Conservation (phyloP, 192 early-diverging fungal species). For the Coemansia javaensis region DNA sequence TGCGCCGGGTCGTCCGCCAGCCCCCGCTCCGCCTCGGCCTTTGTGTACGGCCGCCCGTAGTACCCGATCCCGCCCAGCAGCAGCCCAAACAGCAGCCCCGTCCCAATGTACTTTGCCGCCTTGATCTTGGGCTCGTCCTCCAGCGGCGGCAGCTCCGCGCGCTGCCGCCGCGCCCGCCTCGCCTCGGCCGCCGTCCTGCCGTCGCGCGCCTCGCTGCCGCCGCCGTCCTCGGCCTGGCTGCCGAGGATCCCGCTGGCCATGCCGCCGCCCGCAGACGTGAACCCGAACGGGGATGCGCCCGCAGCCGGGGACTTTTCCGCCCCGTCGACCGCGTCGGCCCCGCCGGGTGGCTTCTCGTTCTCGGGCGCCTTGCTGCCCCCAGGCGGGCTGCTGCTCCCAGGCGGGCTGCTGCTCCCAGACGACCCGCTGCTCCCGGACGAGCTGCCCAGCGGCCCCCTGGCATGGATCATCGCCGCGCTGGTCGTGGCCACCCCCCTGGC, state of each 20-base stretch:
- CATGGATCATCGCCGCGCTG: conserved; percentile 17
- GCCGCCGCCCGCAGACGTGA: conserved; percentile 37
- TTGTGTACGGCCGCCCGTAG: conserved; percentile 39
- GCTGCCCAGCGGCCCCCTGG: conserved; percentile 31
- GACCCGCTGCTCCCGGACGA: too few species aligned
- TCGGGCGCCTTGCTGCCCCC: not conserved
- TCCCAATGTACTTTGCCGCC: conserved; percentile 42
- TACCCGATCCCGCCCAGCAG: conserved; percentile 40
- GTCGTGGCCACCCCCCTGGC: conserved; percentile 13
- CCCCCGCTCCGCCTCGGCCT: conserved; percentile 32
- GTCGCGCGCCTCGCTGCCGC: conserved; percentile 10
- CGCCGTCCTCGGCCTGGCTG: conserved; percentile 3
- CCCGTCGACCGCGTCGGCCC: too few species aligned
- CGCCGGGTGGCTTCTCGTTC: too few species aligned
- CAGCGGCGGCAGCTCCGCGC: conserved; percentile 48
- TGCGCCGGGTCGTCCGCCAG: conserved; percentile 33
- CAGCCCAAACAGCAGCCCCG: conserved; percentile 38
- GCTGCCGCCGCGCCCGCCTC: conserved; percentile 46
- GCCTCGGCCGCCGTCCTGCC: conserved; percentile 43
- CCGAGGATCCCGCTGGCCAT: conserved; percentile 44
- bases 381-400: too few species aligned
- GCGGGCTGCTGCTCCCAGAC: too few species aligned
- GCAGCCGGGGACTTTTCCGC: too few species aligned
- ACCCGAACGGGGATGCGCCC: conserved; percentile 41
- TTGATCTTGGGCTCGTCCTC: conserved; percentile 47